Conservation (phyloP, 148 eudicot species). For the Silene latifolia region DNA sequence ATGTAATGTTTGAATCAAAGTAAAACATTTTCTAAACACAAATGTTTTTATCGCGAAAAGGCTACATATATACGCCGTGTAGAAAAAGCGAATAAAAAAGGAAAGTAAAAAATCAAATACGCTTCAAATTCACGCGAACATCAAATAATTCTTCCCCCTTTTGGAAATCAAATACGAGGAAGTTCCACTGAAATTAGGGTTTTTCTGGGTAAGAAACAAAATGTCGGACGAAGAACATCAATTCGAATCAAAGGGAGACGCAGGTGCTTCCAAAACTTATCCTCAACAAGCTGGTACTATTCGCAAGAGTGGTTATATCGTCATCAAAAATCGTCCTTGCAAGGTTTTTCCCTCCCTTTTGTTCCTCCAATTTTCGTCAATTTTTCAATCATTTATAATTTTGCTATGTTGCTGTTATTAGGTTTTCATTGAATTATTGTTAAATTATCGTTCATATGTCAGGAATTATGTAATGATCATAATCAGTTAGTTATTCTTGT, state of each 20-base stretch:
- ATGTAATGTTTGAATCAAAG: too few species aligned
- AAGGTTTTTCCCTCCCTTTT: conserved; percentile 2
- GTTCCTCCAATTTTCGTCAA: too few species aligned
- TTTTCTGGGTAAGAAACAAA: background rate
- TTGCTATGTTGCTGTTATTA: background rate
- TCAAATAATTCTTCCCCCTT: background rate
- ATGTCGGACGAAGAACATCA: conserved; percentile 32
- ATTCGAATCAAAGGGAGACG: conserved; percentile 29
- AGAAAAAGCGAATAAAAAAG: too few species aligned
- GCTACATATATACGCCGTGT: too few species aligned
- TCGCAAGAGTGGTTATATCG: conserved; percentile 20
- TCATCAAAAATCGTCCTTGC: conserved; percentile 28
- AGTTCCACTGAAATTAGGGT: background rate
- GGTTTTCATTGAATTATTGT: background rate
- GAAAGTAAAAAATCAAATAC: background rate
- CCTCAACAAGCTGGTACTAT: conserved; percentile 31
- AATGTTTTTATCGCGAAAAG: too few species aligned
- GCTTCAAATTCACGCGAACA: background rate
- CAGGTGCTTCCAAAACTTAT: conserved; percentile 28
- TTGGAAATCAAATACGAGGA: background rate
- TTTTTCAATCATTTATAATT: background rate
- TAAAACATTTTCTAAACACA: too few species aligned
- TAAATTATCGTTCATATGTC: background rate
- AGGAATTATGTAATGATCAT: background rate
- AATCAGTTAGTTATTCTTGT: too few species aligned